Evolutionary conservation across 2,329 filamentous ascomycete genomes (phyloP).

Genomic region (Aspergillus carbonarius): DNA sequence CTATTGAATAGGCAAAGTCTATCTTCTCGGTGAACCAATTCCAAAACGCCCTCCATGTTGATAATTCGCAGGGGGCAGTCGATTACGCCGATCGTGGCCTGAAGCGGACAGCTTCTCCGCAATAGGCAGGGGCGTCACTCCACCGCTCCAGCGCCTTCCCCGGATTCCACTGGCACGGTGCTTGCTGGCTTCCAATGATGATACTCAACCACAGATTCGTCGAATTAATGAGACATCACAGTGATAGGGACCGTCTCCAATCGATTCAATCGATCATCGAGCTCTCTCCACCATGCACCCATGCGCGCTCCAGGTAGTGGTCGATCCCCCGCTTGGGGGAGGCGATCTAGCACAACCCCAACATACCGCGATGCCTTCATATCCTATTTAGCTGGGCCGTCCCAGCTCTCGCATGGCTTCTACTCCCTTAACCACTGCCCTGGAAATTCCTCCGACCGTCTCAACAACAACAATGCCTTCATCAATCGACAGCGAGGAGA

Average conservation of each 20-base stretch:
- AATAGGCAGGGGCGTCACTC: neutral
- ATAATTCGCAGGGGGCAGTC: neutral
- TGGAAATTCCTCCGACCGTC: neutral
- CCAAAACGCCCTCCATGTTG: too few relatives aligned
- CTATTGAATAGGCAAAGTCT: neutral
- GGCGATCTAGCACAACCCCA: neutral
- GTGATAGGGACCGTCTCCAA: neutral
- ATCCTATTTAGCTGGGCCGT: neutral
- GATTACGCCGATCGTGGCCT: neutral
- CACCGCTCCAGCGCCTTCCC: neutral
- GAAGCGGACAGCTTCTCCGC: neutral
- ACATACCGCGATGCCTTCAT: neutral
- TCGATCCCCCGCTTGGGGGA: neutral
- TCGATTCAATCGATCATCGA: neutral
- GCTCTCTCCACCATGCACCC: neutral
- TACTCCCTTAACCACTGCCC: neutral
- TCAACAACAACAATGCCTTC: neutral
- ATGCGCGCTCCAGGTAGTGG: neutral
- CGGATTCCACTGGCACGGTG: neutral
- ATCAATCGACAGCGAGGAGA: neutral
- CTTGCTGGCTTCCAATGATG: neutral
- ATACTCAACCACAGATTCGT: neutral
- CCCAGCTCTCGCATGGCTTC: neutral
- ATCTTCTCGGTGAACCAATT: neutral
- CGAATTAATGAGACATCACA: neutral